A percentile compares a stretch with the other conserved stretches of the same genome.
Evolutionary conservation across 1,139 yeast genomes (phyloP).

Genomic region (Pichia sp.): DNA sequence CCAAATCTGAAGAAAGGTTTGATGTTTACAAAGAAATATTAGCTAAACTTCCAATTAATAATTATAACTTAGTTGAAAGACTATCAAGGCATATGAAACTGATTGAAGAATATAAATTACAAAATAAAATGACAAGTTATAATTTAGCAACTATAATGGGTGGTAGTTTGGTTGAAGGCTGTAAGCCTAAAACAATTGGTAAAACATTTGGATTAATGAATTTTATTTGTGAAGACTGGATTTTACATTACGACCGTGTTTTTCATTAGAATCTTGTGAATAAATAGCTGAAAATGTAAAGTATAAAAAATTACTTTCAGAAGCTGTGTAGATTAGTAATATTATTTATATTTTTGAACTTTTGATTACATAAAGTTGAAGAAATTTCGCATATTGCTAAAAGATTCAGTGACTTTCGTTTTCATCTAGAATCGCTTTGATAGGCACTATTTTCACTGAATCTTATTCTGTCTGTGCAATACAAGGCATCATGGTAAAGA

Average conservation of each 20-base stretch:
- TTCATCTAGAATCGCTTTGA: background rate
- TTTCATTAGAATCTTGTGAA: constrained; percentile 27
- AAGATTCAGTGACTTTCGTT: too few species aligned
- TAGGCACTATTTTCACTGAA: background rate
- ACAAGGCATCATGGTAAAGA: constrained; percentile 7
- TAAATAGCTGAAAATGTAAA: background rate
- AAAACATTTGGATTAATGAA: constrained; percentile 53
- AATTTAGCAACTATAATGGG: constrained; percentile 56
- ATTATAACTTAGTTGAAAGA: constrained; percentile 61
- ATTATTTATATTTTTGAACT: background rate
- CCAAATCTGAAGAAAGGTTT: constrained; percentile 30
- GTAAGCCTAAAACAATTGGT: constrained; percentile 42
- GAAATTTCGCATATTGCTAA: background rate
- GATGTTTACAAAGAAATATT: constrained; percentile 41
- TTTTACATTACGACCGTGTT: constrained; percentile 36
- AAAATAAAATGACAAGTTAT: constrained; percentile 48
- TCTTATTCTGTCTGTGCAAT: background rate
- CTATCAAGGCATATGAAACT: constrained; percentile 61
- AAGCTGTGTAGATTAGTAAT: background rate
- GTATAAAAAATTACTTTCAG: too few species aligned
- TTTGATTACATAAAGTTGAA: background rate
- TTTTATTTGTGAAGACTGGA: constrained; percentile 45
- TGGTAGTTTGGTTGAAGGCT: constrained; percentile 56
- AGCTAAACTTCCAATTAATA: constrained; percentile 50
- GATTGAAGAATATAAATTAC: constrained; percentile 36